Base-by-base conservation (phyloP, 495 filamentous ascomycete genomes). In the Alectoria sarmentosa region DNA sequence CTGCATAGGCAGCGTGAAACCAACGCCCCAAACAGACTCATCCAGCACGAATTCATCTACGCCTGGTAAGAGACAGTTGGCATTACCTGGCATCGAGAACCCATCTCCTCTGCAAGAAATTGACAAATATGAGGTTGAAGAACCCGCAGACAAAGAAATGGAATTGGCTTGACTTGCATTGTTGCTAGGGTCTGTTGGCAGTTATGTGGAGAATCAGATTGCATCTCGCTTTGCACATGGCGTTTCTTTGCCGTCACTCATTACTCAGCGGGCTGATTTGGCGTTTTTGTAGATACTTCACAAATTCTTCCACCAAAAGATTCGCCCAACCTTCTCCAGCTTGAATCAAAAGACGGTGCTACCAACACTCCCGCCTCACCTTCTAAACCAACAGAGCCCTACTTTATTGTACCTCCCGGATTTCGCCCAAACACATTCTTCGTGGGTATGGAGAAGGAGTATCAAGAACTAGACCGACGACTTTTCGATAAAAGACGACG, bases 371-470 rank as follows among this genome's bases (percentile, higher is more conserved):
- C 57, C 48, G 63, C 41, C 15, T 42, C 59, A 41, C 58, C 65
- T 17, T 30, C 44, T 26, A 66, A 63, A 52, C 54, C 62, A 26
- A 39, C 66, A 17, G 70, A 72, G 14, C 68, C 68, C 4, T 72
- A 70, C 42, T 90, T 91, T 66, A 83, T 92, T 48, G 87, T 85
- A 52, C 90, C 90, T 1, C 81, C 86, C 1, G 86, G 84, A 1
- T 91, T 94, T 62, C 87, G 90, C 63, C 88, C 87, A 5, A 94
- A 94, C 70, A 83, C 83, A 4, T 84, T 83, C 36, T 92, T 92
- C 71, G 83, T 88, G 58, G 90, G 90, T 4, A 87, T 91, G 73
- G 73, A 87, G 66, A 84, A 84, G 57, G 87, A 92, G 68, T 74
- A 92, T 11, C 77, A 81, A n/a, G 76, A 83, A 14, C 74, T 94